Conservation (phyloP, 108 stramenopile species). For the Ochromonas danica region DNA sequence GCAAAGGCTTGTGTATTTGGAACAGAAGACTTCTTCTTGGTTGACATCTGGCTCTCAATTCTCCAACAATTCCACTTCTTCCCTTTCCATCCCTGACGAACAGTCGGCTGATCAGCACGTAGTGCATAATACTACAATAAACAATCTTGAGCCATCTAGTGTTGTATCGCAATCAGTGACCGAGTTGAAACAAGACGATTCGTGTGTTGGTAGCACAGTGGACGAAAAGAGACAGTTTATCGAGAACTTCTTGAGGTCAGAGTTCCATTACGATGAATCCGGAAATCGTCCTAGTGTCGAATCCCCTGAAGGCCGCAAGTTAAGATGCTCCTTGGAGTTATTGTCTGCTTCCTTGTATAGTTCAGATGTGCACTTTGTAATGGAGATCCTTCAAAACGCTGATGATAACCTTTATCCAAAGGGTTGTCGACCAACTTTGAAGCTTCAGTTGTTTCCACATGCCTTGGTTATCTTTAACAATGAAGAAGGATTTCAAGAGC, state of each 20-base stretch:
- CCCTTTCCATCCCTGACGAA: no score
- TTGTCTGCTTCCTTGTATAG: background rate
- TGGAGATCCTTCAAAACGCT: slow-evolving; percentile 8
- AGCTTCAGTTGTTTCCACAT: background rate
- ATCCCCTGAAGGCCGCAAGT: background rate
- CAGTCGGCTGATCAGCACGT: no score
- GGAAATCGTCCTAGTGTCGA: background rate
- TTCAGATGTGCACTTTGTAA: slow-evolving; percentile 23
- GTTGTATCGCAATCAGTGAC: no score
- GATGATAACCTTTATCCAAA: background rate
- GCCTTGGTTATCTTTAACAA: background rate
- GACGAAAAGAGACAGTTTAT: background rate
- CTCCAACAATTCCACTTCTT: no score
- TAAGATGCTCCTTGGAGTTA: background rate
- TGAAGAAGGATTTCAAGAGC: background rate
- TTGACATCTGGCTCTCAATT: no score
- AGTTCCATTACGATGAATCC: background rate
- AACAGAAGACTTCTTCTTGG: no score
- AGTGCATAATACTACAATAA: no score
- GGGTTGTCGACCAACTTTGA: background rate
- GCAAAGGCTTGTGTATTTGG: no score
- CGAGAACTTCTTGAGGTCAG: background rate
- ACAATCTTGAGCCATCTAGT: no score
- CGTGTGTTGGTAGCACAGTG: background rate
- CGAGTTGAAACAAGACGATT: background rate